phyloP scores from a whole-genome alignment of 1,284 basidiomycete genomes.

The Austroboletus niveus region DNA sequence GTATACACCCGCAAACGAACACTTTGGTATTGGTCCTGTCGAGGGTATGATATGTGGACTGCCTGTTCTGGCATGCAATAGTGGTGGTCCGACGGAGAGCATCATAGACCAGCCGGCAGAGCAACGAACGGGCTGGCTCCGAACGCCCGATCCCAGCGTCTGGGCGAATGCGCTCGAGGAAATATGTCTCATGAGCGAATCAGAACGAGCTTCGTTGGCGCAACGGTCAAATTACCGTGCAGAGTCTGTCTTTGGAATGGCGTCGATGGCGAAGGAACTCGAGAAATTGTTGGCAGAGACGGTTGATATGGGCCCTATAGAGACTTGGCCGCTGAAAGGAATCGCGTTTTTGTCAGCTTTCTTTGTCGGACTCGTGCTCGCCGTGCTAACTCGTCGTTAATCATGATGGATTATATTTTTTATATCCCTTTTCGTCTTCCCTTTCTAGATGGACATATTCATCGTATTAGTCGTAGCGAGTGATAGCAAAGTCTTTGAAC shows the following conservation, averaged over 20 bases:
- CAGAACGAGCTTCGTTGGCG: slow-evolving; percentile 50
- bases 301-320: slow-evolving; percentile 46
- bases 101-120: slow-evolving; percentile 55
- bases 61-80: slow-evolving; percentile 86
- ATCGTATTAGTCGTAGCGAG: slow-evolving; percentile 19
- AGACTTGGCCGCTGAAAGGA: slow-evolving; percentile 19
- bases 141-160: slow-evolving; percentile 52
- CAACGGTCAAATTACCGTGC: slow-evolving; percentile 60
- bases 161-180: slow-evolving; percentile 72
- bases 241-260: slow-evolving; percentile 53
- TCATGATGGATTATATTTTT: neutral
- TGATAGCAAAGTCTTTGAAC: slow-evolving; percentile 66
- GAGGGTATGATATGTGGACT: slow-evolving; percentile 94
- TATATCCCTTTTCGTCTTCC: neutral
- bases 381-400: slow-evolving; percentile 17
- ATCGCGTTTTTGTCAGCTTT: slow-evolving; percentile 22
- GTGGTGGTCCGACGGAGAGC: slow-evolving; percentile 92
- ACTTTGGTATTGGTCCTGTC: slow-evolving; percentile 96
- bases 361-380: slow-evolving; percentile 25
- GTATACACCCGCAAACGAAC: slow-evolving; percentile 95
- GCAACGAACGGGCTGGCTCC: slow-evolving; percentile 62
- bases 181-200: slow-evolving; percentile 52
- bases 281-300: slow-evolving; percentile 55
- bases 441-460: neutral
- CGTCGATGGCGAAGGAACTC: slow-evolving; percentile 68